phyloP scores from a whole-genome alignment of 1,284 basidiomycete species.

The Ceratobasidium sp. region DNA sequence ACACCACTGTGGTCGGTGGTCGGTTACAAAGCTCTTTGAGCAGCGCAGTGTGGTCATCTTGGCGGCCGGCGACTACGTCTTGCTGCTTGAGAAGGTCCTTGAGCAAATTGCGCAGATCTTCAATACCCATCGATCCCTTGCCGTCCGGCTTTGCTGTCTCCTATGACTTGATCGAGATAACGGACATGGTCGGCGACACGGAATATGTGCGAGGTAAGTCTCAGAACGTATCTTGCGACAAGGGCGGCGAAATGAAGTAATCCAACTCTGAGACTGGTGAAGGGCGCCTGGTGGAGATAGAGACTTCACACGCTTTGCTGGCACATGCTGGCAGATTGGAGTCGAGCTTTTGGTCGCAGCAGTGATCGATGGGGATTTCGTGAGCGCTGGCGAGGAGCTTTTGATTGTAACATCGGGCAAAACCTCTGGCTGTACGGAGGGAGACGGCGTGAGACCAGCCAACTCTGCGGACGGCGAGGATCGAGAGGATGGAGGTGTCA shows the following conservation, averaged over 20 bases:
- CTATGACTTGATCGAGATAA: conserved; percentile 4
- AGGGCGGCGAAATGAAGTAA: conserved; percentile 37
- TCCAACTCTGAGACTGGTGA: conserved; percentile 39
- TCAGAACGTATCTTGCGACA: conserved; percentile 40
- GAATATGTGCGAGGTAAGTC: conserved; percentile 31
- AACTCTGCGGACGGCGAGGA: conserved; percentile 21
- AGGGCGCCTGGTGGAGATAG: conserved; percentile 29
- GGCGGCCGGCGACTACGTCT: conserved; percentile 31
- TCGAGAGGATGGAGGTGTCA: conserved; percentile 15
- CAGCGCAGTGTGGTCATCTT: conserved; percentile 27
- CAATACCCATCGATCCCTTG: conserved; percentile 42
- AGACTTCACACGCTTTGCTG: conserved; percentile 26
- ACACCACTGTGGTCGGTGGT: conserved; percentile 38
- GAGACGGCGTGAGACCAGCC: conserved; percentile 33
- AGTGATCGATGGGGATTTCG: conserved; percentile 32
- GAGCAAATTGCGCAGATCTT: conserved; percentile 25
- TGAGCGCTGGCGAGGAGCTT: conserved; percentile 31
- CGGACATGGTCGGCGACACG: conserved; percentile 27
- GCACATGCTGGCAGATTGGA: conserved; percentile 21
- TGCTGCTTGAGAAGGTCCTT: conserved; percentile 35
- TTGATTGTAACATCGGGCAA: conserved; percentile 27
- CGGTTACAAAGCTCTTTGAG: conserved; percentile 24
- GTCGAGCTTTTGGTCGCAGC: conserved; percentile 21
- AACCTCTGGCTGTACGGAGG: conserved; percentile 27
- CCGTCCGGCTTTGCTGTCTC: conserved; percentile 31